Evolutionary conservation across 140 eudicot genomes (phyloP).

Genomic region (Eryngium alpinum): DNA sequence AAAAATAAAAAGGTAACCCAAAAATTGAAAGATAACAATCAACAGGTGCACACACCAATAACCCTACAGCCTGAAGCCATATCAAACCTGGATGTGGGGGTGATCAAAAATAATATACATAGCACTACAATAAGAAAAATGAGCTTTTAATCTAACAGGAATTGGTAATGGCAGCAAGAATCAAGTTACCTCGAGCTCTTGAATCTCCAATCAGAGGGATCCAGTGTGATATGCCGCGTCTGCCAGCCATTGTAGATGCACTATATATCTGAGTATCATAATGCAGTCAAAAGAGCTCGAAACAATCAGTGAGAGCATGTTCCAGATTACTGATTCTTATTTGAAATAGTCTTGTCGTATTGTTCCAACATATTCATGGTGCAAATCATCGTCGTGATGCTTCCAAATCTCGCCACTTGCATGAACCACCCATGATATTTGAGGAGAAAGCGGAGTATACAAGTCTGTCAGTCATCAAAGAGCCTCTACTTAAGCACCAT

Average conservation of each 20-base stretch:
- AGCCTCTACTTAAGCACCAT: neutral
- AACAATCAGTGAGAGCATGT: neutral
- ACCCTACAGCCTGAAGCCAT: no score
- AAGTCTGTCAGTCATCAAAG: neutral
- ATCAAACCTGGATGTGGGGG: no score
- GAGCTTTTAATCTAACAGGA: no score
- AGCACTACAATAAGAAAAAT: no score
- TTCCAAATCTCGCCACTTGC: conserved; percentile 91
- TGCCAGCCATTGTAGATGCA: neutral
- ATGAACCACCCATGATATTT: neutral
- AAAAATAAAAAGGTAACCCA: no score
- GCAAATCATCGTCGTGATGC: conserved; percentile 57
- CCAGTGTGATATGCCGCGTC: no score
- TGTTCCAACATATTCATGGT: conserved; percentile 56
- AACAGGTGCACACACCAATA: no score
- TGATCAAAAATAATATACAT: no score
- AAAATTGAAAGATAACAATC: no score
- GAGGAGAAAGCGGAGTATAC: neutral
- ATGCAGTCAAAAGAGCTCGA: neutral
- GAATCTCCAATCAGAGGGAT: no score
- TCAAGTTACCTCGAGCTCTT: no score
- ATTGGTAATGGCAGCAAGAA: no score
- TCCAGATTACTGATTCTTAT: conserved; percentile 18
- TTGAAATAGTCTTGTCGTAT: conserved; percentile 70
- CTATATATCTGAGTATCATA: neutral